Evolutionary conservation across 2,329 filamentous ascomycete species (phyloP).

Genomic region (Beauveria australis): DNA sequence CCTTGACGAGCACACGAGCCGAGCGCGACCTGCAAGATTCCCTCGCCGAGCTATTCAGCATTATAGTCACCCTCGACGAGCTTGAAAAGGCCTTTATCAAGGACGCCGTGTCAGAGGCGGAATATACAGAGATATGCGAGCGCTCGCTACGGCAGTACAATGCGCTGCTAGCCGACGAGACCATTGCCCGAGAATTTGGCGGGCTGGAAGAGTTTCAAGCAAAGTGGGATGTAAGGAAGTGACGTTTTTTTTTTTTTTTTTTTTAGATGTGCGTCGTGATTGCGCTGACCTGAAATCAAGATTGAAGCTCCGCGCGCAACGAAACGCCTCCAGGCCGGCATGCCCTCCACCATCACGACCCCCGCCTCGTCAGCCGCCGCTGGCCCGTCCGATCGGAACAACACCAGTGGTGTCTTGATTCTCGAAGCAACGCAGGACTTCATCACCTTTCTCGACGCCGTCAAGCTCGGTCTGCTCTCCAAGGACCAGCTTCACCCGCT

Average conservation of each 20-base stretch:
- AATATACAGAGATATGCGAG: slow-evolving; percentile 95
- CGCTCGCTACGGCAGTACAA: slow-evolving; percentile 94
- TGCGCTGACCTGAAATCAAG: slow-evolving; percentile 36
- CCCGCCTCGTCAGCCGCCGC: slow-evolving; percentile 40
- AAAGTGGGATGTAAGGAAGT: slow-evolving; percentile 70
- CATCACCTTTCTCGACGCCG: slow-evolving; percentile 92
- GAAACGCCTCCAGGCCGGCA: slow-evolving; percentile 82
- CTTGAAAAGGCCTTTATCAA: slow-evolving; percentile 95
- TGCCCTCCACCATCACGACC: slow-evolving; percentile 73
- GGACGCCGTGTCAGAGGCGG: slow-evolving; percentile 81
- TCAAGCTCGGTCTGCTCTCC: slow-evolving; percentile 83
- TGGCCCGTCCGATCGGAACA: slow-evolving; percentile 31
- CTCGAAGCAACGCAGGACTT: slow-evolving; percentile 94
- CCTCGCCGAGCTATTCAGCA: slow-evolving; percentile 93
- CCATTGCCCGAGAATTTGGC: slow-evolving; percentile 78
- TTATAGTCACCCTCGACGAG: slow-evolving; percentile 90
- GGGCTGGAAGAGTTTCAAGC: slow-evolving; percentile 86
- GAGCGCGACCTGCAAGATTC: slow-evolving; percentile 94
- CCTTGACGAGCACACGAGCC: slow-evolving; percentile 74
- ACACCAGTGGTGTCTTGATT: slow-evolving; percentile 59
- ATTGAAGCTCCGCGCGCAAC: slow-evolving; percentile 92
- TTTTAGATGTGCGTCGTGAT: fast-evolving
- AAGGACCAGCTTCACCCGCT: slow-evolving; percentile 96
- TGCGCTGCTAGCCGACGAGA: slow-evolving; percentile 83
- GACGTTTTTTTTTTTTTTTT: no score